phyloP scores from a whole-genome alignment of 2,329 filamentous ascomycete genomes.

The Cercospora janseana region DNA sequence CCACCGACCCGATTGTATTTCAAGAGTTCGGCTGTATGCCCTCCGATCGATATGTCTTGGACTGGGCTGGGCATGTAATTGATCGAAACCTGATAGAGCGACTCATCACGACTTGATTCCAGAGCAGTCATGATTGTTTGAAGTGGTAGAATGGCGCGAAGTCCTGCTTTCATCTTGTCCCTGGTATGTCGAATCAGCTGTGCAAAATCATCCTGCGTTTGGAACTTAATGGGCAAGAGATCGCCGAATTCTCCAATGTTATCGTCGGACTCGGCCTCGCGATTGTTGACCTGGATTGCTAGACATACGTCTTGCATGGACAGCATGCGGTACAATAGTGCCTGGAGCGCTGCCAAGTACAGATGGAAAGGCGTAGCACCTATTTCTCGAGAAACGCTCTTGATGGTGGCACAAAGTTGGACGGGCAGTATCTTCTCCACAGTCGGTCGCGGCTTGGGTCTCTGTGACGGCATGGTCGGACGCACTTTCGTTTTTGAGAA shows the following conservation, averaged over 20 bases:
- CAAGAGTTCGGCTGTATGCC: conserved; percentile 12
- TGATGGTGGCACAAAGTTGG: conserved; percentile 10
- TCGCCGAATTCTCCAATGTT: conserved; percentile 44
- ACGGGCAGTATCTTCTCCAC: conserved; percentile 9
- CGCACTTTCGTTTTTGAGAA: conserved; percentile 26
- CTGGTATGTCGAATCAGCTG: conserved; percentile 12
- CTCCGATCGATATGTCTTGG: conserved; percentile 8
- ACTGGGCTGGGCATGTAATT: conserved; percentile 6
- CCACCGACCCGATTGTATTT: conserved; percentile 7
- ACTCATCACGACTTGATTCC: conserved; percentile 3
- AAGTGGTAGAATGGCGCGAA: not conserved
- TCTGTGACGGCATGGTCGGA: conserved; percentile 12
- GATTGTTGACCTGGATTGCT: conserved; percentile 18
- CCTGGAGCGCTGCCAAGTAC: conserved; percentile 13
- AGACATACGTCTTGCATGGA: conserved; percentile 12
- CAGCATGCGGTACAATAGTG: conserved; percentile 13
- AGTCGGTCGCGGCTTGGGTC: conserved; percentile 9
- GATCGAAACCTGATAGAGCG: conserved; percentile 12
- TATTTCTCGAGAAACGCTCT: conserved; percentile 2
- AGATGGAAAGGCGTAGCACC: conserved; percentile 10
- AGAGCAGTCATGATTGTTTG: conserved; percentile 12
- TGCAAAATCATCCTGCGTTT: conserved; percentile 7
- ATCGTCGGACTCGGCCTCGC: conserved; percentile 31
- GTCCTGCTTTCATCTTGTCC: conserved; percentile 14
- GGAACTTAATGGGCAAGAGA: conserved; percentile 35